Evolutionary conservation across 345 rosid genomes (phyloP).

Genomic region (Jatropha curcas): DNA sequence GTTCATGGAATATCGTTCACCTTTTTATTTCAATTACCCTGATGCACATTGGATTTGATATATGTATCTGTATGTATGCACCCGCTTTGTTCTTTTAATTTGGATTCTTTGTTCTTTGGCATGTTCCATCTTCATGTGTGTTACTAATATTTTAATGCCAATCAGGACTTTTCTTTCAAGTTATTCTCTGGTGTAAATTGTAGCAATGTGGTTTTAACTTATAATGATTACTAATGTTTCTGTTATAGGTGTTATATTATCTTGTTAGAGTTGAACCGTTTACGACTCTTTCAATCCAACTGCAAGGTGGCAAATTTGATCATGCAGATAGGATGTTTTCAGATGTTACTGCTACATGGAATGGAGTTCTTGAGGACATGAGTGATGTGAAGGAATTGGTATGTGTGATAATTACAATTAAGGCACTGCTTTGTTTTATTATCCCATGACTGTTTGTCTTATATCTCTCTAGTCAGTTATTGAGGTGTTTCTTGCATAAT

Average conservation of each 20-base stretch:
- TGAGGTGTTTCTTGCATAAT: neutral
- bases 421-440: constrained; percentile 9
- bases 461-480: neutral
- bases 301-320: constrained; percentile 99
- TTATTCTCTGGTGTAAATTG: neutral
- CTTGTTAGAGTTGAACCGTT: constrained; percentile 95
- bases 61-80: too few species aligned
- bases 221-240: constrained; percentile 22
- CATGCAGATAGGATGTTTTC: constrained; percentile 98
- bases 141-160: constrained; percentile 2
- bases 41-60: neutral
- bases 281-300: constrained; percentile 90
- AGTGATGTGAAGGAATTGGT: constrained; percentile 99
- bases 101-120: neutral
- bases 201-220: constrained; percentile 17
- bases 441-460: constrained; percentile 1
- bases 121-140: neutral
- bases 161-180: constrained; percentile 7
- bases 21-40: neutral
- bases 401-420: constrained; percentile 22
- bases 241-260: constrained; percentile 83
- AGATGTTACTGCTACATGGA: constrained; percentile 90
- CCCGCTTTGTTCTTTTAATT: constrained; percentile 12
- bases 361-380: constrained; percentile 96
- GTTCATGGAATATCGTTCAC: constrained; percentile 1